Evolutionary conservation across 257 asterid species (phyloP), one percentile per base, ranked within the genome.

Genomic region (Plantago ovata): DNA sequence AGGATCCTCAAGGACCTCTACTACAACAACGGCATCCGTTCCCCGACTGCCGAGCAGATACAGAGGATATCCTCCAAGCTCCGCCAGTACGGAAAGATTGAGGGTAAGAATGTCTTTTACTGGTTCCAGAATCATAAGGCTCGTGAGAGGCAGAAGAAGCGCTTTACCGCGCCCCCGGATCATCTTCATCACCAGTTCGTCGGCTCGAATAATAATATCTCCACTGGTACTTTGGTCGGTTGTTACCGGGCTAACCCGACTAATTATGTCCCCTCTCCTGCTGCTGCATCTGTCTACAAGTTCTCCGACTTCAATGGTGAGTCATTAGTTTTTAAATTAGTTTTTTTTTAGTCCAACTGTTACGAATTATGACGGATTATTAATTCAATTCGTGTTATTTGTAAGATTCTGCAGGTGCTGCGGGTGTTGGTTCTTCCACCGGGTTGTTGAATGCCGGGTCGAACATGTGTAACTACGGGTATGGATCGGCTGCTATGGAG

Each of bases 91-190:
- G 99, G 99, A 1, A 93, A 93, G 87, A 92, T 92, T 32, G 98
- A 92, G 59, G 98, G 98, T 69, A 92, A 92, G 45, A 92, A 92
- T 46, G 98, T 92, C 13, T 92, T 92, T 60, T 92, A 92, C 71
- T 92, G 98, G 98, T 92, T 92, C 58, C 98, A 92, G 70, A 93
- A 89, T 68, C 99, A 93, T 70, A 93, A 93, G 58, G 99, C 99
- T 46, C 84, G 99, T 5, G 99, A 89, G 73, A 75, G 99, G 50
- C 99, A 93, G 85, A 93, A 93, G 74, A 89, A 86, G 64, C 75
- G 97, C 53, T 89, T 89, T 77, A 93, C 82, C 40, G 24, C 77
- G 24, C 56, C 60, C 44, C 9, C 60, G 7, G 36, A 28, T 28
- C 36, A 28, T 28, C n/a, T n/a, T n/a, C 36, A 28, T 8, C 36